Evolutionary conservation across 2,329 filamentous ascomycete species (phyloP).

Genomic region (Colletotrichum zoysiae): DNA sequence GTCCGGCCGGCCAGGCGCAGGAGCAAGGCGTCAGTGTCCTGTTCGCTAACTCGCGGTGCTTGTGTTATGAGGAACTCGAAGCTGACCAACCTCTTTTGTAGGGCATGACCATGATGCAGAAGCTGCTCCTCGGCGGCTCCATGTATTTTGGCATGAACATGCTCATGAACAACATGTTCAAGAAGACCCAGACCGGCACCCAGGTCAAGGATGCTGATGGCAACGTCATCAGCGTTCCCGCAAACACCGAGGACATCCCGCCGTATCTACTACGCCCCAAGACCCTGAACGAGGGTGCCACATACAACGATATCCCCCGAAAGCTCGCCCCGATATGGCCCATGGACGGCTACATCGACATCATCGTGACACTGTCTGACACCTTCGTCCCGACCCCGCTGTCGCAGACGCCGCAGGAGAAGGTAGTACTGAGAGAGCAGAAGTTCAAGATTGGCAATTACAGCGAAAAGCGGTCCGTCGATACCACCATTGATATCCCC

Average conservation of each 20-base stretch:
- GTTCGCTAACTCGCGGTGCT: background rate
- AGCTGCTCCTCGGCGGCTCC: constrained; percentile 63
- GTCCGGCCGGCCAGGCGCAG: constrained; percentile 25
- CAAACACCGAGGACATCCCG: constrained; percentile 70
- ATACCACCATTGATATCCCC: constrained; percentile 83
- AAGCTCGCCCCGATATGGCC: constrained; percentile 91
- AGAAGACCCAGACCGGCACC: constrained; percentile 61
- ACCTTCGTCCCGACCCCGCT: constrained; percentile 78
- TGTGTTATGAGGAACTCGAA: constrained; percentile 11
- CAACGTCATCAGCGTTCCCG: constrained; percentile 64
- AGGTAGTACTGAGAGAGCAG: constrained; percentile 83
- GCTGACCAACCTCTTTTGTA: constrained; percentile 40
- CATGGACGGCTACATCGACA: constrained; percentile 80
- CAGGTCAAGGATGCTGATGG: constrained; percentile 65
- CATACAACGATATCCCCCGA: constrained; percentile 75
- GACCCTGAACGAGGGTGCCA: constrained; percentile 69
- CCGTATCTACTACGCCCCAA: constrained; percentile 75
- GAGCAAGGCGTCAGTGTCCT: constrained; percentile 41
- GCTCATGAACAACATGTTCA: constrained; percentile 65
- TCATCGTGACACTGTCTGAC: constrained; percentile 86
- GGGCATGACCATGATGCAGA: constrained; percentile 57
- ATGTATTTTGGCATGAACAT: constrained; percentile 72
- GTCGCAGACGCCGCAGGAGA: constrained; percentile 72
- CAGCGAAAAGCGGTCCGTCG: constrained; percentile 81
- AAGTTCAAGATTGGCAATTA: constrained; percentile 83